Conservation (phyloP, 495 filamentous ascomycete species). For the Melanomma pulvis-pyrius region DNA sequence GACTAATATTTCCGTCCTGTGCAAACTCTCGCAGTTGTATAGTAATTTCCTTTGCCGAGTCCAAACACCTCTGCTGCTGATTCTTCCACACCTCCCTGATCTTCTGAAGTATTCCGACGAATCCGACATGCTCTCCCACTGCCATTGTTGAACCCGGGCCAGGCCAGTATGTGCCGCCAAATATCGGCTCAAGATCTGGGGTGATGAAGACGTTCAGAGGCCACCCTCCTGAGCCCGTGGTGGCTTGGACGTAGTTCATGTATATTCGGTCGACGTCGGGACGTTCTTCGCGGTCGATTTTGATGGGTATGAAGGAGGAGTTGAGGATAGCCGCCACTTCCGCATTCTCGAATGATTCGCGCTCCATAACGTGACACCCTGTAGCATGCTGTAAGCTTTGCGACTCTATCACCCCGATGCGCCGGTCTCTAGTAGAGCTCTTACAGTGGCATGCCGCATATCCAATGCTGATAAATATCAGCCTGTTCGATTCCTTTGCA, state of each 20-base stretch:
- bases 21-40: conserved; percentile 82
- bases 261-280: conserved; percentile 96
- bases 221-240: conserved; percentile 92
- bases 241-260: conserved; percentile 97
- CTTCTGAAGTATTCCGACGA: conserved; percentile 81
- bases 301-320: conserved; percentile 84
- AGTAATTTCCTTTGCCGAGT: conserved; percentile 80
- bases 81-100: conserved; percentile 80
- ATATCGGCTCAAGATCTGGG: conserved; percentile 88
- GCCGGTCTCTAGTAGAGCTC: conserved; percentile 38
- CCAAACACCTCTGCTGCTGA: conserved; percentile 76
- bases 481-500: conserved; percentile 76
- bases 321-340: conserved; percentile 84
- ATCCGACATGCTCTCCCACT: conserved; percentile 63
- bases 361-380: conserved; percentile 94
- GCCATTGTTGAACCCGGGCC: conserved; percentile 62
- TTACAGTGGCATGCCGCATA: conserved; percentile 94
- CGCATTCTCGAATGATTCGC: conserved; percentile 85
- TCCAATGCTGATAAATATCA: conserved; percentile 93
- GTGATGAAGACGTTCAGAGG: conserved; percentile 96
- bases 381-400: neutral
- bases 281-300: conserved; percentile 92
- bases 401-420: neutral
- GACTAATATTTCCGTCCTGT: conserved; percentile 75
- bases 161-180: conserved; percentile 97